Evolutionary conservation across 2,329 filamentous ascomycete species (phyloP).

Genomic region (Penicillium paneum): DNA sequence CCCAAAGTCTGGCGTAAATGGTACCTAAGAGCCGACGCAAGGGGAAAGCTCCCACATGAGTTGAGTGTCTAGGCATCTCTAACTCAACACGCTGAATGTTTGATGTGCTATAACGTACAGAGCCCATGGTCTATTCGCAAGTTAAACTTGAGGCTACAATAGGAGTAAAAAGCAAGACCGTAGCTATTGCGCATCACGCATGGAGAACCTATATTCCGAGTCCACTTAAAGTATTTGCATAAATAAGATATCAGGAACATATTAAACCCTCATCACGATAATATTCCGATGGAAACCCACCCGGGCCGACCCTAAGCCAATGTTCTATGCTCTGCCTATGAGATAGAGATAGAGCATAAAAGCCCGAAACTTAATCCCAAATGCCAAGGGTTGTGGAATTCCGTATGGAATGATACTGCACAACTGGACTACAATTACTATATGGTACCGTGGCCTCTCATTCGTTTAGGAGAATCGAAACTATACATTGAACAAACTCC

Average conservation of each 20-base stretch:
- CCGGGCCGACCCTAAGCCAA: not conserved
- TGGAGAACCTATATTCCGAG: not conserved
- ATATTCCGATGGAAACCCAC: not conserved
- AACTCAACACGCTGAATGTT: not conserved
- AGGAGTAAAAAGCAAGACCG: not conserved
- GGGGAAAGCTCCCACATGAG: not conserved
- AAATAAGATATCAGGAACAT: not conserved
- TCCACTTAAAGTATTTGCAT: not conserved
- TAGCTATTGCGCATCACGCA: not conserved
- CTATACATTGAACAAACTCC: not conserved
- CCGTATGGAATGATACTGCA: not conserved
- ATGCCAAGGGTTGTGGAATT: slow-evolving; percentile 4
- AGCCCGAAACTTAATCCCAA: not conserved
- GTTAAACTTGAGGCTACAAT: too few species aligned
- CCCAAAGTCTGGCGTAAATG: not conserved
- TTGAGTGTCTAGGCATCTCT: not conserved
- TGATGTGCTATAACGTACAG: not conserved
- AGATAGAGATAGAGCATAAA: not conserved
- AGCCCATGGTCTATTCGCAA: not conserved
- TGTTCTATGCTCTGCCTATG: not conserved
- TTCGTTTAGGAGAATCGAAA: not conserved
- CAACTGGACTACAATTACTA: not conserved
- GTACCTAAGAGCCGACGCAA: slow-evolving; percentile 1
- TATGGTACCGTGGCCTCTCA: not conserved
- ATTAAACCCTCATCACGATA: not conserved